Base-by-base conservation (phyloP, 1,139 yeast species). In the Geotrichum cucujoidarum region DNA sequence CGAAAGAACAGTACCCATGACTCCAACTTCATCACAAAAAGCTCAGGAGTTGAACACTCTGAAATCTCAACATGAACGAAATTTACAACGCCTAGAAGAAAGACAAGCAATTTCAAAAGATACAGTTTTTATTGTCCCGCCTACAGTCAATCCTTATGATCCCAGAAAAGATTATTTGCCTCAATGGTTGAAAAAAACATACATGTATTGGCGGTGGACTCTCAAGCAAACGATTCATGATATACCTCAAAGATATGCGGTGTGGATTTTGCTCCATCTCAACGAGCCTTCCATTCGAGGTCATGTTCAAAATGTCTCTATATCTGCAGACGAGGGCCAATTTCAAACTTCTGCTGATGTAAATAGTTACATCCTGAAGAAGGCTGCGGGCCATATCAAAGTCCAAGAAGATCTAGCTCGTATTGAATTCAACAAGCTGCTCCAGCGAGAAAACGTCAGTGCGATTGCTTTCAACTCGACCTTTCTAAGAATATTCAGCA, bases 151-250 rank as follows among this genome's bases (percentile, higher is more conserved):
- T 11, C 47, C 43, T 2, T 44, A 44, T 17, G 43, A 44, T 24
- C 47, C 47, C 13, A 25, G 16, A 7, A 31, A 18, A 20, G 47
- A 44, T 29, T 38, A 44, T 25, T 41, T 44, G 17, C 47, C 47
- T 4, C 32, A 21, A 21, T 44, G 38, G 34, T 20, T 44, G 2
- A 21, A 27, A 13, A 34, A 43, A 6, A 44, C 43, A 10, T 44
- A 44, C 34, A 44, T 31, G 27, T 44, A 44, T 41, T 44, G 47
- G 47, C 32, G 47, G 8, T 38, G 43, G 43, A 44, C 43, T 2
- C 43, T 38, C 13, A 31, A 29, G 8, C 17, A 6, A 6, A 39
- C 47, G 4, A 22, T 13, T 6, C 43, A 44, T 18, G 36, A 44
- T 14, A 21, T 38, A 3, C 47, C 47, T 13, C 33, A 38, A 25